Percentiles rank a stretch among this genome's conserved stretches.
phyloP scores from a whole-genome alignment of 305 asterid genomes.

The Rubia tinctorum region DNA sequence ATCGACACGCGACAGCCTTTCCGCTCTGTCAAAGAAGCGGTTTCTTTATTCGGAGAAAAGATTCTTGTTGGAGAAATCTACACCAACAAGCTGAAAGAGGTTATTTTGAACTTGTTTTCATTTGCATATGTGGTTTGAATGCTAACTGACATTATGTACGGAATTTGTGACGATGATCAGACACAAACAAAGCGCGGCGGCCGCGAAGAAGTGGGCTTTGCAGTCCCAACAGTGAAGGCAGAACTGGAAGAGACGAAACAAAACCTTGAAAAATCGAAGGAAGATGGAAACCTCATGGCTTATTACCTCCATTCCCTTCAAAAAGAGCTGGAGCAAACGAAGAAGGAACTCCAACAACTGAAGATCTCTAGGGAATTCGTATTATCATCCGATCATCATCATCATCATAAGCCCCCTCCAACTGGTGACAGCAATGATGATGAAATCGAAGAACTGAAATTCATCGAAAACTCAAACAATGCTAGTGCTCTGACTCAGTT shows the following conservation, averaged over 20 bases:
- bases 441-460: conserved; percentile 62
- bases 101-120: neutral
- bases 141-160: neutral
- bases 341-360: conserved; percentile 53
- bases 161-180: conserved; percentile 14
- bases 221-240: conserved; percentile 26
- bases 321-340: conserved; percentile 65
- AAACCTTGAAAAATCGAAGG: conserved; percentile 48
- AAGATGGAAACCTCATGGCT: conserved; percentile 57
- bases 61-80: conserved; percentile 72
- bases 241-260: conserved; percentile 63
- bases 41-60: conserved; percentile 67
- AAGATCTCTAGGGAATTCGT: conserved; percentile 28
- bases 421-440: conserved; percentile 20
- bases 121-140: neutral
- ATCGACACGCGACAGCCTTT: conserved; percentile 77
- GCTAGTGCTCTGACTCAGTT: conserved; percentile 18
- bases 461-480: conserved; percentile 38
- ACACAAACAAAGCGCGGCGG: conserved; percentile 33
- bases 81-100: conserved; percentile 64
- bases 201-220: neutral
- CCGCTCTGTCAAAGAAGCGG: conserved; percentile 75
- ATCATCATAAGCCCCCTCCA: conserved; percentile 19
- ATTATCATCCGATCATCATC: neutral
- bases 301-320: conserved; percentile 46